These are phyloP conservation scores for Phycomyces nitens DNA, from an alignment of 192 early-diverging fungal species.

Conservation along the genomic window DNA sequence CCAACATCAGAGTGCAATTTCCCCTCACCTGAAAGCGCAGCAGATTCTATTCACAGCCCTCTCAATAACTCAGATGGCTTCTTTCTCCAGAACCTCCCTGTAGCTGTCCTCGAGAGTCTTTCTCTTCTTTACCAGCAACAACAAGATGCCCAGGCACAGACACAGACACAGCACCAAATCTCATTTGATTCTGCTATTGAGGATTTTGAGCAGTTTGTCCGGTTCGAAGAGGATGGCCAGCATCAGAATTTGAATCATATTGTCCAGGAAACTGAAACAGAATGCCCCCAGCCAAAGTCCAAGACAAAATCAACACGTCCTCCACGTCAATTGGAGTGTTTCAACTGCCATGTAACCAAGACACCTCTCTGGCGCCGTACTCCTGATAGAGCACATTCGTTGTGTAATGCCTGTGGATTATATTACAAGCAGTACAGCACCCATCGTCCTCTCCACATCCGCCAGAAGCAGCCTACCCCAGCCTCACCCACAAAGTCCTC, in stretches of 20 bases:
- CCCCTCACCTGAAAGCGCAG: conserved; percentile 11
- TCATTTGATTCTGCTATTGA: not conserved
- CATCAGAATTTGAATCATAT: not conserved
- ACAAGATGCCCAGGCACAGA: not conserved
- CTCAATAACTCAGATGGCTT: not conserved
- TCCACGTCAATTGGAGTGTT: conserved; percentile 45
- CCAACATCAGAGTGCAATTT: conserved; percentile 10
- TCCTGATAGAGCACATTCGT: conserved; percentile 65
- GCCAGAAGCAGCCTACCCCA: conserved; percentile 22
- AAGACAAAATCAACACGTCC: conserved; percentile 31
- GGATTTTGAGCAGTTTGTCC: conserved; percentile 19
- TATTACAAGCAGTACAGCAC: conserved; percentile 92
- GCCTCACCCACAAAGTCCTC: not conserved
- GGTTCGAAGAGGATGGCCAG: conserved; percentile 18
- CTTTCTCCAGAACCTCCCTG: conserved; percentile 1
- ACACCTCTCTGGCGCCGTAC: conserved; percentile 92
- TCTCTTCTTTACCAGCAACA: conserved; percentile 1
- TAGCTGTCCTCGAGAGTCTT: not conserved
- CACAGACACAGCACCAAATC: not conserved
- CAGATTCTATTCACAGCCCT: conserved; percentile 16
- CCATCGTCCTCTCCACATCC: conserved; percentile 61
- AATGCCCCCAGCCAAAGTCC: no score
- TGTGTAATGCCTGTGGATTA: conserved; percentile 96
- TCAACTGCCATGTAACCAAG: conserved; percentile 76
- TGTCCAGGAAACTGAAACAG: no score